phyloP scores from a whole-genome alignment of 164 flowering plant species.

The Protea cynaroides region DNA sequence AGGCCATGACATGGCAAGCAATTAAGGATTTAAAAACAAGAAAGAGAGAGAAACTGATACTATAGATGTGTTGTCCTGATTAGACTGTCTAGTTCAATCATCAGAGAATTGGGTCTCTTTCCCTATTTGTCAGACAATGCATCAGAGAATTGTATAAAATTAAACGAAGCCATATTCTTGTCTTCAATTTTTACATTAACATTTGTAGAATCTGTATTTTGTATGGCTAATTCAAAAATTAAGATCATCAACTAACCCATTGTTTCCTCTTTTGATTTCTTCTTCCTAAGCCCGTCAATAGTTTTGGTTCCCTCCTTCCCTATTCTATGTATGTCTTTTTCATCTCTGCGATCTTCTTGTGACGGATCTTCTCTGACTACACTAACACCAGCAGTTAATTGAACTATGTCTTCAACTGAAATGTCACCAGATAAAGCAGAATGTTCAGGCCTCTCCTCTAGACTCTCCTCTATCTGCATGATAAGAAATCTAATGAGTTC shows the following conservation, averaged over 20 bases:
- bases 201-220: background rate
- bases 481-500: background rate
- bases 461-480: constrained; percentile 22
- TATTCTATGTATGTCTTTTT: background rate
- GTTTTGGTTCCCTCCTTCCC: constrained; percentile 6
- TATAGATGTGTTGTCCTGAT: too few relatives aligned
- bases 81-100: too few relatives aligned
- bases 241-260: constrained; percentile 6
- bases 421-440: background rate
- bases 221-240: background rate
- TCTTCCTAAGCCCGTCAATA: constrained; percentile 2
- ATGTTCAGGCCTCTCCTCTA: constrained; percentile 4
- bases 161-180: background rate
- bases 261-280: constrained; percentile 9
- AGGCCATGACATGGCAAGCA: too few relatives aligned
- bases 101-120: too few relatives aligned
- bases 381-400: constrained; percentile 4
- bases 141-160: background rate
- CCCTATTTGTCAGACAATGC: too few relatives aligned
- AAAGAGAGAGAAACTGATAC: too few relatives aligned
- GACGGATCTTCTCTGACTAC: background rate
- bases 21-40: too few relatives aligned
- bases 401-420: constrained; percentile 7
- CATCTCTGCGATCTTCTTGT: background rate
- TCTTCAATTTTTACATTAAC: background rate